Percentiles rank a stretch among this genome's conserved stretches.
These are phyloP conservation scores for Zalaria obscura DNA, from an alignment of 2,329 filamentous ascomycete species.

Conservation along the genomic window DNA sequence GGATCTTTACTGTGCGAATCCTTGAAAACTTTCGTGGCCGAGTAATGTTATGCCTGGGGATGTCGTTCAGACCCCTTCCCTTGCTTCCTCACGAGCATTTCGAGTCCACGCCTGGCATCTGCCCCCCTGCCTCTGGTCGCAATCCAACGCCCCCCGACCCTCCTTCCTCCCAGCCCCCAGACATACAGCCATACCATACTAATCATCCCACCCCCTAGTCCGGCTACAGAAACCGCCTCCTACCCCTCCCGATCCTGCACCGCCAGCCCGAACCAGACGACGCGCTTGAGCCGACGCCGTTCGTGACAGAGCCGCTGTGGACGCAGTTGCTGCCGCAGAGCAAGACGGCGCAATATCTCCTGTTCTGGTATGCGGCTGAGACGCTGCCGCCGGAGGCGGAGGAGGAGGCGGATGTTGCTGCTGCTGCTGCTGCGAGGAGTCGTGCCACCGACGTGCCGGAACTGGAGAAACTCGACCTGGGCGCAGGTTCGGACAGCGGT, in stretches of 20 bases:
- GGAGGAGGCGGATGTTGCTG: constrained; percentile 2
- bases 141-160: too few relatives aligned
- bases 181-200: too few relatives aligned
- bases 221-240: constrained; percentile 34
- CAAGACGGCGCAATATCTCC: constrained; percentile 23
- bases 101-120: too few relatives aligned
- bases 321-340: constrained; percentile 28
- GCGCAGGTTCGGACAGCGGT: neutral
- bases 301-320: constrained; percentile 31
- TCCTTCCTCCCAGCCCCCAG: too few relatives aligned
- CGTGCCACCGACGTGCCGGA: neutral
- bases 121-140: neutral
- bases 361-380: constrained; percentile 33
- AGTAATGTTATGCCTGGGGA: too few relatives aligned
- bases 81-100: too few relatives aligned
- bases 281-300: constrained; percentile 10
- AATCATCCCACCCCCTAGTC: constrained; percentile 14
- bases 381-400: constrained; percentile 25
- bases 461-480: constrained; percentile 9
- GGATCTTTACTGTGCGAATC: too few relatives aligned
- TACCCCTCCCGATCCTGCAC: constrained; percentile 30
- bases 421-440: neutral
- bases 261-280: constrained; percentile 25
- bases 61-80: too few relatives aligned
- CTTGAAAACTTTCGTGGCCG: too few relatives aligned